These are phyloP conservation scores for Lichtheimia ornata DNA, from an alignment of 371 early-diverging fungal genomes.

Conservation along the genomic window DNA sequence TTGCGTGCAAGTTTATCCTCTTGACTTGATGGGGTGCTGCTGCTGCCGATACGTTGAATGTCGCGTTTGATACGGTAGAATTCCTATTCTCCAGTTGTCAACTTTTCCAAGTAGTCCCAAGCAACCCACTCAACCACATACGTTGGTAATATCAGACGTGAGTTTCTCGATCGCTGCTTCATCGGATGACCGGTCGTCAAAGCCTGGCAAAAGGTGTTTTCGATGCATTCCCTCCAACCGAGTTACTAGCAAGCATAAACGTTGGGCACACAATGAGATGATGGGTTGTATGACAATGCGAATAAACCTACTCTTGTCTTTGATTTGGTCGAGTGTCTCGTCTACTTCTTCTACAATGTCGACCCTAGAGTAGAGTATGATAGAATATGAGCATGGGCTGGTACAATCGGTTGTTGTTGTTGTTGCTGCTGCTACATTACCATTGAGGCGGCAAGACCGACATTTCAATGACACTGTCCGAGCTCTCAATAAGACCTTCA, in stretches of 20 bases:
- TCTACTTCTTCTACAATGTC: conserved; percentile 87
- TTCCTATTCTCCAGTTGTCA: conserved; percentile 50
- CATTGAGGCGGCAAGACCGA: conserved; percentile 85
- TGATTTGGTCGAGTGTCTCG: conserved; percentile 56
- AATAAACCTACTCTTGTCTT: conserved; percentile 60
- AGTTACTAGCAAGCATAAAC: conserved; percentile 53
- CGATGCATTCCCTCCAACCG: conserved; percentile 86
- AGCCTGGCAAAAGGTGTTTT: conserved; percentile 90
- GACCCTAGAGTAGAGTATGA: conserved; percentile 63
- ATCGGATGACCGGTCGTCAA: conserved; percentile 85
- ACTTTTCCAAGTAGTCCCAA: too few relatives aligned
- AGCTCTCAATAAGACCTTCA: conserved; percentile 68
- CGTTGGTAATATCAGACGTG: conserved; percentile 82
- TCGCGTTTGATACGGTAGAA: conserved; percentile 81
- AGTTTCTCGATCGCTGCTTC: conserved; percentile 84
- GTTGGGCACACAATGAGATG: neutral
- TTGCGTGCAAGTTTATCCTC: conserved; percentile 77
- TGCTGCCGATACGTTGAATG: conserved; percentile 66
- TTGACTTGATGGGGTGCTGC: conserved; percentile 51
- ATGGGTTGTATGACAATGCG: neutral
- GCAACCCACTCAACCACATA: conserved; percentile 27
- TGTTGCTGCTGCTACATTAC: conserved; percentile 34
- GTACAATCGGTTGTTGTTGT: too few relatives aligned
- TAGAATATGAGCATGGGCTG: too few relatives aligned
- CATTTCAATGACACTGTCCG: conserved; percentile 70